Percentiles rank a stretch among this genome's conserved stretches.
Evolutionary conservation across 106 monocot genomes (phyloP).

Genomic region (Ottelia alismoides): DNA sequence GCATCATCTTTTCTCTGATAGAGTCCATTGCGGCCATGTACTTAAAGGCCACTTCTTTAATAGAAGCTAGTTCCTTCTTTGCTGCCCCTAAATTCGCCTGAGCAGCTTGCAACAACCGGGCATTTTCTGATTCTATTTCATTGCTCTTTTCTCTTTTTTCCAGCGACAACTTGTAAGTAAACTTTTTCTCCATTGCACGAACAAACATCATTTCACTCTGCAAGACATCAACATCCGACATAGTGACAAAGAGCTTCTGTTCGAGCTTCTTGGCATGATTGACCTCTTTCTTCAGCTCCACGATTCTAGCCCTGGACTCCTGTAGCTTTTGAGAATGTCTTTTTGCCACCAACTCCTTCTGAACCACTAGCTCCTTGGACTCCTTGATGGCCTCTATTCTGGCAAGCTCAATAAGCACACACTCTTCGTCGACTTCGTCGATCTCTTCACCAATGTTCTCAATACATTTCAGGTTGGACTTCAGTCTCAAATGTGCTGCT

Average conservation of each 20-base stretch:
- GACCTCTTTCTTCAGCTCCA: conserved; percentile 20
- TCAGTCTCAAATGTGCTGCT: conserved; percentile 6
- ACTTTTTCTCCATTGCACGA: conserved; percentile 36
- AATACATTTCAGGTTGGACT: conserved; percentile 5
- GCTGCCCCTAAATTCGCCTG: conserved; percentile 32
- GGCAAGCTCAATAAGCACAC: conserved; percentile 78
- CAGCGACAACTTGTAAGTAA: not conserved
- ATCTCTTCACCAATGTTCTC: conserved; percentile 42
- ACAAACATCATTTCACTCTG: conserved; percentile 66
- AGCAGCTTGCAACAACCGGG: conserved; percentile 1
- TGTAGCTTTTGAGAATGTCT: conserved; percentile 27
- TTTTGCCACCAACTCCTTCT: conserved; percentile 21
- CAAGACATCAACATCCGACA: conserved; percentile 35
- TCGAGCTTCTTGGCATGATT: conserved; percentile 28
- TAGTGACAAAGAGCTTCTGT: conserved; percentile 35
- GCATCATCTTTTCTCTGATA: conserved; percentile 30
- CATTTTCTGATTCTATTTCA: not conserved
- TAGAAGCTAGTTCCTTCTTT: conserved; percentile 35
- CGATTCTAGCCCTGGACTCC: conserved; percentile 21
- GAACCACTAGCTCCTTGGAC: conserved; percentile 37
- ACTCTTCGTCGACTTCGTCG: conserved; percentile 57
- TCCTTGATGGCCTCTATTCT: conserved; percentile 78
- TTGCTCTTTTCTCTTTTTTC: not conserved
- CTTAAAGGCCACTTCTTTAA: conserved; percentile 58
- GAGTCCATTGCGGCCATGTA: conserved; percentile 68